Percentiles rank a stretch among this genome's conserved stretches.
These are phyloP conservation scores for Pichia terricola DNA, from an alignment of 1,139 yeast genomes.

Conservation along the genomic window DNA sequence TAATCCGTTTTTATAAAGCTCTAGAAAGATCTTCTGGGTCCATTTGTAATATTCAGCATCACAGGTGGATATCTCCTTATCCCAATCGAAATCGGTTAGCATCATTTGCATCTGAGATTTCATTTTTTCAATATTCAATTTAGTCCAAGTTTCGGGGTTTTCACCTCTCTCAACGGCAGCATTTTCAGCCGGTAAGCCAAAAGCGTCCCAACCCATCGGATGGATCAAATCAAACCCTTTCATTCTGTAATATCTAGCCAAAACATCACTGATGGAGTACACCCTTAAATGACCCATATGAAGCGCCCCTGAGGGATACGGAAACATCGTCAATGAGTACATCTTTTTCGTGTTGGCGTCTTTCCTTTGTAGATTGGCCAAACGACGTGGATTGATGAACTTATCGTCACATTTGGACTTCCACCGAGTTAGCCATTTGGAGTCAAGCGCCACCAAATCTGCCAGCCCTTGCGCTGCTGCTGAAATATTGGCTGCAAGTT, in stretches of 20 bases:
- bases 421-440: slow-evolving; percentile 50
- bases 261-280: slow-evolving; percentile 78
- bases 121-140: slow-evolving; percentile 68
- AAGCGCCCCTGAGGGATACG: slow-evolving; percentile 86
- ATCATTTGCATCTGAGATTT: slow-evolving; percentile 67
- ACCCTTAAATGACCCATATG: slow-evolving; percentile 94
- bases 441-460: slow-evolving; percentile 28
- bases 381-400: slow-evolving; percentile 38
- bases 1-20: slow-evolving; percentile 62
- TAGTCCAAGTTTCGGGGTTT: slow-evolving; percentile 79
- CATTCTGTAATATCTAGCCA: slow-evolving; percentile 70
- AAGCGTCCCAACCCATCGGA: slow-evolving; percentile 99
- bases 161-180: slow-evolving; percentile 86
- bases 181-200: slow-evolving; percentile 96
- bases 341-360: slow-evolving; percentile 29
- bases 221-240: slow-evolving; percentile 74
- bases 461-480: slow-evolving; percentile 11
- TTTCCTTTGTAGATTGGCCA: slow-evolving; percentile 19
- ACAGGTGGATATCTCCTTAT: slow-evolving; percentile 79
- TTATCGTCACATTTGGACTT: slow-evolving; percentile 29
- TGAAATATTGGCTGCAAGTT: not conserved
- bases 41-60: slow-evolving; percentile 81
- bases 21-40: slow-evolving; percentile 79
- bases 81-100: slow-evolving; percentile 93
- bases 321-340: slow-evolving; percentile 82